Base-by-base conservation (phyloP, 1,284 basidiomycete species). In the Ganoderma leucocontextum region DNA sequence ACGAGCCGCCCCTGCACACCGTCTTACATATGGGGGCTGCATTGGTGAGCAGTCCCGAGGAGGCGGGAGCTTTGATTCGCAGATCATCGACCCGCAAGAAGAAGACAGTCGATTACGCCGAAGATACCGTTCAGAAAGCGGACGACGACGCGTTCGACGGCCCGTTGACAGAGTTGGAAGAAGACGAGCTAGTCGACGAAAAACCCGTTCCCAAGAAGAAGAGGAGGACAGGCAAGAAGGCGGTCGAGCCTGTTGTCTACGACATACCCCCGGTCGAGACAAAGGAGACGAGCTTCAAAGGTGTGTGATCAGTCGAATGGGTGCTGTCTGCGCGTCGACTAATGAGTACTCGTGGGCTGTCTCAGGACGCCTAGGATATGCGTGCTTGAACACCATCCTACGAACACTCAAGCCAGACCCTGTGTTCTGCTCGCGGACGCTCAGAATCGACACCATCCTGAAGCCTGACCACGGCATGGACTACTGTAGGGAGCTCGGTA, bases 321-420 rank as follows among this genome's bases (percentile, higher is more conserved):
- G 35, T 19, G 10, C 15, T 35, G 17, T 38, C 19, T 38, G 55
- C 58, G 22, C 35, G 22, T 25, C 4, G 2, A 6, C 13, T 19
- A 15, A 9, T 58, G 0, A 13, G 2, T n/a, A 39, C 1, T 60
- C 38, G 22, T 38, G 22, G 22, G 35, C 19, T 8, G 36, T n/a
- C 15, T 22, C 25, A 81, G 80, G 91, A 49, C 83, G 91, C n/a
- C 80, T 92, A 29, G 91, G 91, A 84, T 92, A 95, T 76, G 95
- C 95, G 0, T 96, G 95, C 76, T 80, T 96, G 59, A 96, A 96
- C 76, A 95, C 95, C 0, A 83, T 96, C 33, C 80, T 96, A 5
- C 86, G 95, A 60, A 90, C 86, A 68, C 85, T 84, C 72, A 91
- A 90, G 68, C 92, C 93, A 2, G 84, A 87, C 13, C 80, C 90